Evolutionary conservation across 345 rosid species (phyloP), one percentile per base, ranked within the genome.

Genomic region (Leavenworthia alabamica): DNA sequence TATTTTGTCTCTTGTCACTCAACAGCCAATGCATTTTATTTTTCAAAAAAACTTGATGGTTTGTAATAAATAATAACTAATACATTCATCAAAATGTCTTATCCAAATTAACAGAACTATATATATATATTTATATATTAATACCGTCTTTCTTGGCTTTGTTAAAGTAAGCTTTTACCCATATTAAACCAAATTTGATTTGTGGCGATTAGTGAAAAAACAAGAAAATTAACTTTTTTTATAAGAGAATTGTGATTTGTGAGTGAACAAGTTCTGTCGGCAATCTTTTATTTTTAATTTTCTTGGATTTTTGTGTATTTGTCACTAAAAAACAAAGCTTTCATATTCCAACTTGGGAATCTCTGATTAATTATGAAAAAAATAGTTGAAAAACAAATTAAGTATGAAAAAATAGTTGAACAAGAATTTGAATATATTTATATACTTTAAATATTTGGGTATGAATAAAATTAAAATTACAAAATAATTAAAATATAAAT

Each of bases 121-220:
- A 20, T 1, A 20, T 2, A 20, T 20, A 20, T 20, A 20, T 20
- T 6, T 28, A 48, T 59, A 5, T 40, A 15, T 31, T 13, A 36
- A 20, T 54, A 53, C 37, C 51, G 68, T 17, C 62, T 61, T 69
- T 53, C 56, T 53, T 61, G 62, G 73, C 73, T 69, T 61, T 69
- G 39, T n/a, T 35, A 26, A 67, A 45, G 42, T 33, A 24, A 60
- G 16, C 54, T 51, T 60, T 57, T 67, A 4, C 29, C 40, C 27
- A 46, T 20, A 11, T 22, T 48, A 16, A 48, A 67, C 24, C 36
- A 33, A 68, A 22, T 23, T 20, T 44, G 39, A 23, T 58, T 40
- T 41, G 64, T 36, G 46, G 14, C 45, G n/a, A 48, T 67, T 49
- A 40, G 51, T 15, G 12, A 67, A 67, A 59, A 36, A 3, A 35